Percentiles rank a stretch among this genome's conserved stretches.
Conservation (phyloP, 805 yeast genomes). For the Wickerhamiella qilinensis region DNA sequence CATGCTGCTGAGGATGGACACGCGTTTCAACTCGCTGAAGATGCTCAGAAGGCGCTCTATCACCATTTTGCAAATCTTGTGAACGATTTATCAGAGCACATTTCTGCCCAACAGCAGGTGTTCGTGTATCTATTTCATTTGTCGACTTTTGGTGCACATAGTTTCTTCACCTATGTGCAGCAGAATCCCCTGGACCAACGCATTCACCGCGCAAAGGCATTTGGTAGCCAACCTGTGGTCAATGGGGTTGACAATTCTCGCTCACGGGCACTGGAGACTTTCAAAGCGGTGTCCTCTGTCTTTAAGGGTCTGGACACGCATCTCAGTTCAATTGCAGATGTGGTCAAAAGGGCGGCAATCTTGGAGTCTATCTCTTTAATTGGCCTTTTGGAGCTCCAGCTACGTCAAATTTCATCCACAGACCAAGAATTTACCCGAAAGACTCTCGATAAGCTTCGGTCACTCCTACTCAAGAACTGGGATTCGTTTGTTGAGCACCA, state of each 20-base stretch:
- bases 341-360: slow-evolving; percentile 24
- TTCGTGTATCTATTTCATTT: slow-evolving; percentile 30
- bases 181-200: slow-evolving; percentile 10
- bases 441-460: slow-evolving; percentile 34
- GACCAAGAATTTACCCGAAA: slow-evolving; percentile 50
- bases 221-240: slow-evolving; percentile 16
- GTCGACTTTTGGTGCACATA: slow-evolving; percentile 23
- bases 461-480: slow-evolving; percentile 42
- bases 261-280: slow-evolving; percentile 31
- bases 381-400: slow-evolving; percentile 28
- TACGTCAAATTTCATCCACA: slow-evolving; percentile 27
- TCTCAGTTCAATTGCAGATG: slow-evolving; percentile 20
- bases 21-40: not conserved
- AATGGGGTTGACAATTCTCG: slow-evolving; percentile 31
- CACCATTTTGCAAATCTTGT: slow-evolving; percentile 5
- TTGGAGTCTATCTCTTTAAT: slow-evolving; percentile 30
- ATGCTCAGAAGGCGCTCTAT: not conserved
- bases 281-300: slow-evolving; percentile 29
- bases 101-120: slow-evolving; percentile 33
- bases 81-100: slow-evolving; percentile 3
- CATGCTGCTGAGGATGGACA: not conserved
- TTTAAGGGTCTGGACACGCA: slow-evolving; percentile 26
- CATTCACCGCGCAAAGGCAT: slow-evolving; percentile 12
- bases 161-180: slow-evolving; percentile 25
- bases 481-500: slow-evolving; percentile 40